Evolutionary conservation across 345 rosid species (phyloP).

Genomic region (Salix suchowensis): DNA sequence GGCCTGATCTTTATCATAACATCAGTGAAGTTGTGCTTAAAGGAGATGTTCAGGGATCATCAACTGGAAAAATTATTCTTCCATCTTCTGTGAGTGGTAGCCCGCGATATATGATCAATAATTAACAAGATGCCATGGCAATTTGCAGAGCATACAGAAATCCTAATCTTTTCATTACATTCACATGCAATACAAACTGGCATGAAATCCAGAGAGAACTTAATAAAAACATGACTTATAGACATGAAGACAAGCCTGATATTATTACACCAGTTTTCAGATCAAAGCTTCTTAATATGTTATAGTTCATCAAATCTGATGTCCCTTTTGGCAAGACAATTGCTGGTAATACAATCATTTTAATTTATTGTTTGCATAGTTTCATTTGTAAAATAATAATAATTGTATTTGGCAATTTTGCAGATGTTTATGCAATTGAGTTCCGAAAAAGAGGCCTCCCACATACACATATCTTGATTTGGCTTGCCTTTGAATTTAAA

Average conservation of each 20-base stretch:
- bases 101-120: background rate
- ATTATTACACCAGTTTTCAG: background rate
- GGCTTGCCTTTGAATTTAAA: too few species aligned
- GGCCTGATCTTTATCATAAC: too few species aligned
- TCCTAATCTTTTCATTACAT: background rate
- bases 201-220: background rate
- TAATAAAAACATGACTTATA: accelerated
- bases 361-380: too few species aligned
- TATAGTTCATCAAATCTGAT: background rate
- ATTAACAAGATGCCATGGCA: background rate
- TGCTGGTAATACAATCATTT: background rate
- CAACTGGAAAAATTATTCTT: too few species aligned
- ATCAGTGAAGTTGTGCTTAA: too few species aligned
- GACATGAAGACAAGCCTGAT: background rate
- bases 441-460: background rate
- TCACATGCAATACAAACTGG: background rate
- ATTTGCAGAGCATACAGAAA: background rate
- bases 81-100: too few species aligned
- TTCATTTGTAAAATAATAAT: too few species aligned
- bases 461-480: background rate
- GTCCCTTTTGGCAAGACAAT: background rate
- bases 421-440: background rate
- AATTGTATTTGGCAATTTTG: too few species aligned
- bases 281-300: background rate
- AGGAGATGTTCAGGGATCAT: too few species aligned